Base-by-base conservation (phyloP, 352 stramenopile species). In the Pythium oligandrum region DNA sequence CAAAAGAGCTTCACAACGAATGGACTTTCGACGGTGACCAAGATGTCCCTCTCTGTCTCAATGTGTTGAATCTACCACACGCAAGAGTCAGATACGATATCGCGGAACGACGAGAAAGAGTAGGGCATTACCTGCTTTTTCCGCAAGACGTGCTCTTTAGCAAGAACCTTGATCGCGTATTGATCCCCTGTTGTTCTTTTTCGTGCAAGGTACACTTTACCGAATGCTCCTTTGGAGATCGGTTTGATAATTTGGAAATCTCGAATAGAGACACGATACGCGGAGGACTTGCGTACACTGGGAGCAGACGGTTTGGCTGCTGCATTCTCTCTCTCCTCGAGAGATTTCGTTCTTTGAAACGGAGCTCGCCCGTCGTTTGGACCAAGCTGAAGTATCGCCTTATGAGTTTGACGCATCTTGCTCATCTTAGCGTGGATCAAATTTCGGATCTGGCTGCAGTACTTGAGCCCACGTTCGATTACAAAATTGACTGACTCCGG, bases 1-100 rank as follows among this genome's bases (percentile, higher is more conserved):
- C 85, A 96, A 52, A 93, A 96, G 4, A 96, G 63, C 61, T 94
- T 96, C 17, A 97, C 88, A 32, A 97, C 85, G 46, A 96, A 97
- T 32, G 88, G 88, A 50, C 87, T 95, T 51, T 94, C 67, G 7
- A 95, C 83, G 50, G 67, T 88, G 9, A 88, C 79, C 52, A 96
- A 60, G 43, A 97, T 93, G 54, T 96, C 88, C 40, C 83, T 77
- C 57, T 97, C 88, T 1, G 83, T 93, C 56, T 92, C 75, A 59
- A 96, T 95, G 50, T 90, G 82, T 40, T 82, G 65, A 49, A 94
- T 78, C 73, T 94, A 59, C 17, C 17, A 26, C 17, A 26, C 17
- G 17, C 17, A 26, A 26, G 0, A 26, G 17, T 26, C 63, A 30
- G 8, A 26, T 17, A 40, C 3, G 40, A 39, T 12, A 38, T 32